Conservation (phyloP, 148 eudicot species). For the Rheum nobile region DNA sequence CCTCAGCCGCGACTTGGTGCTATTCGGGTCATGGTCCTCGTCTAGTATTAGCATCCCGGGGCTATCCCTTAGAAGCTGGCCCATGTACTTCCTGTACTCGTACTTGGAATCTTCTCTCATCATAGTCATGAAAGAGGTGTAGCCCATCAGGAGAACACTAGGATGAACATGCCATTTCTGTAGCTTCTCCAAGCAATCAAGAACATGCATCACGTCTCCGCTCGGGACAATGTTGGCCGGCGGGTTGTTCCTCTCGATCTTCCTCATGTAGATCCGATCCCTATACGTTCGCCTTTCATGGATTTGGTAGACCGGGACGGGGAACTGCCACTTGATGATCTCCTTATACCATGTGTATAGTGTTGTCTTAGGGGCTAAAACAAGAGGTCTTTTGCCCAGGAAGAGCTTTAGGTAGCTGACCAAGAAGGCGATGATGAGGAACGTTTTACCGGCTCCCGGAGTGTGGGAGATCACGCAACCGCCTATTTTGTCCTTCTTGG, state of each 20-base stretch:
- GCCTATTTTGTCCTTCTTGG: conserved; percentile 47
- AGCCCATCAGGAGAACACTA: conserved; percentile 93
- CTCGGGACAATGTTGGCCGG: conserved; percentile 44
- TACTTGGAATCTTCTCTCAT: conserved; percentile 82
- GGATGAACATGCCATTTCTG: conserved; percentile 94
- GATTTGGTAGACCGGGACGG: conserved; percentile 92
- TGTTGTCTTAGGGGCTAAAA: conserved; percentile 92
- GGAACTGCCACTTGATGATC: conserved; percentile 83
- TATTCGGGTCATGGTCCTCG: conserved; percentile 96
- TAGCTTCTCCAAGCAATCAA: conserved; percentile 85
- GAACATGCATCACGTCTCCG: conserved; percentile 80
- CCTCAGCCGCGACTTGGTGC: conserved; percentile 79
- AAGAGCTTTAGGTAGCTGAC: conserved; percentile 83
- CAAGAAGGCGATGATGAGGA: conserved; percentile 82
- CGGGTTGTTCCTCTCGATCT: conserved; percentile 13
- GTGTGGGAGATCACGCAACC: conserved; percentile 96
- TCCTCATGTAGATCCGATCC: conserved; percentile 56
- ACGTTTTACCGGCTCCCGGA: conserved; percentile 96
- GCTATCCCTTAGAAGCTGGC: conserved; percentile 61
- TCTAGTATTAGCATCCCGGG: conserved; percentile 84
- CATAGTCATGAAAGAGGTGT: conserved; percentile 73
- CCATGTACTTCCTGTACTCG: conserved; percentile 78
- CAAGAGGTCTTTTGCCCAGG: conserved; percentile 89
- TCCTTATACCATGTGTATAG: conserved; percentile 97
- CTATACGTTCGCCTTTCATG: conserved; percentile 77